Conservation (phyloP, 495 filamentous ascomycete genomes). For the Evansstolkia leycettana region DNA sequence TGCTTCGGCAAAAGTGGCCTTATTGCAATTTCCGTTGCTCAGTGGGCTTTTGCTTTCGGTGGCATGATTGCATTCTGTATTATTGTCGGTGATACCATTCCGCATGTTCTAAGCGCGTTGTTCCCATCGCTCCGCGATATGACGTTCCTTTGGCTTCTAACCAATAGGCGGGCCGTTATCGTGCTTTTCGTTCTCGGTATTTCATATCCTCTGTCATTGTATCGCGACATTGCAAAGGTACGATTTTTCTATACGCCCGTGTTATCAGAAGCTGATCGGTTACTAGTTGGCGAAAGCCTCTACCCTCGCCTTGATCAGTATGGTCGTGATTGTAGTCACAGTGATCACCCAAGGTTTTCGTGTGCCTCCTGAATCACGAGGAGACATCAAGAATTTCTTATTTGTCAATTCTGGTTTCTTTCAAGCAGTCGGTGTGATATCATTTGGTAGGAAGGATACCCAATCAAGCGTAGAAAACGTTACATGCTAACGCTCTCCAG, state of each 20-base stretch:
- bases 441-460: conserved; percentile 57
- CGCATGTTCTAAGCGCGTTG: conserved; percentile 69
- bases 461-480: background rate
- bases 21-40: conserved; percentile 77
- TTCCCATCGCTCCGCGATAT: conserved; percentile 65
- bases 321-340: conserved; percentile 77
- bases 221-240: conserved; percentile 96
- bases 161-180: conserved; percentile 71
- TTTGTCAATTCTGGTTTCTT: conserved; percentile 77
- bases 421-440: conserved; percentile 93
- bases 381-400: conserved; percentile 51
- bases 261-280: conserved; percentile 9
- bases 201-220: conserved; percentile 86
- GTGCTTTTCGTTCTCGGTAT: conserved; percentile 70
- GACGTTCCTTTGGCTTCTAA: conserved; percentile 68
- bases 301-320: conserved; percentile 79
- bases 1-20: conserved; percentile 85
- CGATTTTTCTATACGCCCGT: conserved; percentile 1
- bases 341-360: conserved; percentile 76
- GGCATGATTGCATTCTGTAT: conserved; percentile 98
- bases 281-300: conserved; percentile 84
- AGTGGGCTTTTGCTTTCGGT: conserved; percentile 97
- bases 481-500: conserved; percentile 36
- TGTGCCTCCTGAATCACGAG: conserved; percentile 56
- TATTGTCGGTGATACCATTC: conserved; percentile 92